phyloP scores from a whole-genome alignment of 306 rosid genomes.

The Vigna radiata region DNA sequence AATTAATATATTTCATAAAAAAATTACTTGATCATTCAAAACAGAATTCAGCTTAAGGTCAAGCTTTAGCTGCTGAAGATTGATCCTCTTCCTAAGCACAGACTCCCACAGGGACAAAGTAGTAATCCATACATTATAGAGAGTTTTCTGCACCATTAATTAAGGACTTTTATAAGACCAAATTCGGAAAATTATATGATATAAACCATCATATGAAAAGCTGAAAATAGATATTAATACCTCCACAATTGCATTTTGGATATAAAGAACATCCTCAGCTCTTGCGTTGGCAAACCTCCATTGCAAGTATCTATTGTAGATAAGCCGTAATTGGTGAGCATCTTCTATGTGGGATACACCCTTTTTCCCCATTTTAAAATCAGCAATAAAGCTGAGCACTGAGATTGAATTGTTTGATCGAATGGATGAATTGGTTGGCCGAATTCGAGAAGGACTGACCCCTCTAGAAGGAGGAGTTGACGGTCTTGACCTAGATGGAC shows the following conservation, averaged over 20 bases:
- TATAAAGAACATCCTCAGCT: constrained; percentile 65
- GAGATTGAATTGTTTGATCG: constrained; percentile 68
- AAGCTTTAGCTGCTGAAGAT: constrained; percentile 81
- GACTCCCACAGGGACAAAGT: constrained; percentile 75
- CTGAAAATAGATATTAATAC: constrained; percentile 49
- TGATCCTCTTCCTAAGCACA: constrained; percentile 73
- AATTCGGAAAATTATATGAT: constrained; percentile 1
- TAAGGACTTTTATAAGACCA: constrained; percentile 6
- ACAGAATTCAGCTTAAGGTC: constrained; percentile 77
- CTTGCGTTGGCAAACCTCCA: constrained; percentile 89
- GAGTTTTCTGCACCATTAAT: constrained; percentile 66
- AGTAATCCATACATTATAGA: constrained; percentile 72
- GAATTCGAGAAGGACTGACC: constrained; percentile 65
- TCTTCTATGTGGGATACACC: constrained; percentile 68
- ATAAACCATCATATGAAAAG: background rate
- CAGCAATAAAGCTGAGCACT: constrained; percentile 86
- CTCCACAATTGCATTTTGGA: constrained; percentile 74
- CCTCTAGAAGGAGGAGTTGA: constrained; percentile 83
- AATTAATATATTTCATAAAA: constrained; percentile 28
- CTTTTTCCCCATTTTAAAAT: constrained; percentile 74
- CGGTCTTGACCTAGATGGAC: constrained; percentile 81
- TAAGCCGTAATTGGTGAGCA: constrained; percentile 83
- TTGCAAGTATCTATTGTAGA: constrained; percentile 77
- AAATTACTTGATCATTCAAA: constrained; percentile 77
- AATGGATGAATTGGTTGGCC: constrained; percentile 51